Evolutionary conservation across 345 rosid species (phyloP).

Genomic region (Populus simonii): DNA sequence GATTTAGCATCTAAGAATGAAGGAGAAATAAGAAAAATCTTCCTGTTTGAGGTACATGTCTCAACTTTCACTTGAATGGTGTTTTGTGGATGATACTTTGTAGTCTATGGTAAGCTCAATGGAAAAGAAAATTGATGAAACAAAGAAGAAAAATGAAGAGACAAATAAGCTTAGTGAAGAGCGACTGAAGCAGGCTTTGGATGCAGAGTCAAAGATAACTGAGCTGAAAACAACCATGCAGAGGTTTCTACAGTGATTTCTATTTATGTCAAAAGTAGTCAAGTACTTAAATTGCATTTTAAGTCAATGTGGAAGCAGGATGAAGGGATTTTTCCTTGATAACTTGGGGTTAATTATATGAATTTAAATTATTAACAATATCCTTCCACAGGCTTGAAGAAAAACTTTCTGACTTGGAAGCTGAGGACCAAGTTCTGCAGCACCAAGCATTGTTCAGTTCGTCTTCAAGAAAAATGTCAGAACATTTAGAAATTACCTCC

Average conservation of each 20-base stretch:
- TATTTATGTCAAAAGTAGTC: background rate
- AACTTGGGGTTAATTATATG: background rate
- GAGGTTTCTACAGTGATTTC: conserved; percentile 36
- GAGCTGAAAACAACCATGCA: conserved; percentile 84
- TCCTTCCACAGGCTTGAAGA: conserved; percentile 74
- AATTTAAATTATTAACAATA: background rate
- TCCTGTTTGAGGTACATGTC: background rate
- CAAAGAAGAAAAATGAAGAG: conserved; percentile 75
- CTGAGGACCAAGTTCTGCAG: conserved; percentile 67
- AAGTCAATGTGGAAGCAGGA: background rate
- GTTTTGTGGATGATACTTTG: background rate
- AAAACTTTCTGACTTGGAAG: conserved; percentile 72
- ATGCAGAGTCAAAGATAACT: conserved; percentile 78
- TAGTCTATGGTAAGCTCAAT: conserved; percentile 79
- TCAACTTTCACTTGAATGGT: background rate
- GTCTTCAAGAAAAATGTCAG: conserved; percentile 44
- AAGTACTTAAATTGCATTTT: background rate
- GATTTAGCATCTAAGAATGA: background rate
- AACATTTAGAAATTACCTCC: conserved; percentile 31
- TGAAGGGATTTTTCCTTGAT: background rate
- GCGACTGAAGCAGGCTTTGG: conserved; percentile 83
- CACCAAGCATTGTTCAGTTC: conserved; percentile 57
- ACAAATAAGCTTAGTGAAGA: conserved; percentile 78
- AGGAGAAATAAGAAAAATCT: background rate
- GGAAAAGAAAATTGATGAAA: conserved; percentile 84